Conservation (phyloP, 2,329 filamentous ascomycete genomes). For the Arthrocladium fulminans region DNA sequence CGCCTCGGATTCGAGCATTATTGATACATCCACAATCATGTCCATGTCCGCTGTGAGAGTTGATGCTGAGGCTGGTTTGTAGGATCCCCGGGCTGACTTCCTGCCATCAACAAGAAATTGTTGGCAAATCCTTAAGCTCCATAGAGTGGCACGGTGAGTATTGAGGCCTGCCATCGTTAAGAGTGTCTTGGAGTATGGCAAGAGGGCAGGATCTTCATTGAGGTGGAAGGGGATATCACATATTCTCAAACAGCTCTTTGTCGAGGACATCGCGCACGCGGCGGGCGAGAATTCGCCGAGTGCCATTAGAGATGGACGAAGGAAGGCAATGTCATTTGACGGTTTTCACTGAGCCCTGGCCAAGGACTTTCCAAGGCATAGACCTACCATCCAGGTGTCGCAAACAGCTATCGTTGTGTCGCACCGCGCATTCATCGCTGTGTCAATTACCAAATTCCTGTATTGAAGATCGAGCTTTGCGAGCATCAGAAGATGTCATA, state of each 20-base stretch:
- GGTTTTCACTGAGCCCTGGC: too few relatives aligned
- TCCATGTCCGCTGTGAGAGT: background rate
- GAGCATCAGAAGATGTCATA: too few relatives aligned
- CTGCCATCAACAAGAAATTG: background rate
- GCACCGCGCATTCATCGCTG: too few relatives aligned
- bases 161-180: slow-evolving; percentile 10
- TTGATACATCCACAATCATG: background rate
- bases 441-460: too few relatives aligned
- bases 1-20: background rate
- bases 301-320: slow-evolving; percentile 1
- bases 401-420: too few relatives aligned
- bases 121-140: slow-evolving; percentile 17
- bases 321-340: background rate
- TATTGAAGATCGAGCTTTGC: too few relatives aligned
- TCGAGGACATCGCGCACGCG: background rate
- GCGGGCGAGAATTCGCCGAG: background rate
- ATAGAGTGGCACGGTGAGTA: slow-evolving; percentile 19
- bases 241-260: background rate
- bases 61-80: too few relatives aligned
- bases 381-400: background rate
- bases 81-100: too few relatives aligned
- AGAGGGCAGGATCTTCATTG: background rate
- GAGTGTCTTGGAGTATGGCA: background rate
- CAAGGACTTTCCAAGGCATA: background rate
- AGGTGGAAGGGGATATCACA: slow-evolving; percentile 1